Evolutionary conservation across 2,329 filamentous ascomycete species (phyloP), one percentile per base, ranked within the genome.

Genomic region (Aspergillus pseudoviridinutans): DNA sequence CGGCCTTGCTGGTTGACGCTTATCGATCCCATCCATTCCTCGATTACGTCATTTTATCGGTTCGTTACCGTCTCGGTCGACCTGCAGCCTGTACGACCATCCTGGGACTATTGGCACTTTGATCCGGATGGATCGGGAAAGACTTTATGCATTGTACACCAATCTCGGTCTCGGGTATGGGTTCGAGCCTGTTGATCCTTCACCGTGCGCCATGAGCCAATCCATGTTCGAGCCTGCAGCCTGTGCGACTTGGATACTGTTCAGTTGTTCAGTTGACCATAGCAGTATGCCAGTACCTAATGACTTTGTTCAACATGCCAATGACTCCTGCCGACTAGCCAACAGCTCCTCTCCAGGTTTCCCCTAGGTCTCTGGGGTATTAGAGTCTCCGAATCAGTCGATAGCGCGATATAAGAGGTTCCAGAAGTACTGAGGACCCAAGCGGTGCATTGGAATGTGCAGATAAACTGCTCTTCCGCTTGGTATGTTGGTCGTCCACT

Each of bases 31-130:
- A 47, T 14, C 32, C 32, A 55, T 62, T 62, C 62, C 61, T 46
- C 27, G 28, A 54, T 50, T 50, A 61, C 58, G 61, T 63, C 62
- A 64, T 55, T 61, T 56, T 63, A 61, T 65, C 64, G 55, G 61
- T 59, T 28, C 42, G 38, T 51, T 38, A 17, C 25, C 28, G 12
- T 47, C 28, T 46, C 35, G 35, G 41, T 47, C 17, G 25, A 47
- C 12, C 22, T 47, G 44, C 44, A 25, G 22, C 10, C 10, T 47
- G n/a, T 24, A 9, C 41, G n/a, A 44, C 41, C 22, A 7, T 24
- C 4, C 41, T 10, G 41, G 10, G 41, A 44, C 41, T 44, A 44
- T 44, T 44, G 22, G 20, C 41, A 12, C 8, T 44, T 4, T 17
- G n/a, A 4, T 10, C 22, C 22, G 41, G 41, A 10, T 24, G 6